phyloP scores from a whole-genome alignment of 129 eudicot genomes.

The Calendula officinalis region DNA sequence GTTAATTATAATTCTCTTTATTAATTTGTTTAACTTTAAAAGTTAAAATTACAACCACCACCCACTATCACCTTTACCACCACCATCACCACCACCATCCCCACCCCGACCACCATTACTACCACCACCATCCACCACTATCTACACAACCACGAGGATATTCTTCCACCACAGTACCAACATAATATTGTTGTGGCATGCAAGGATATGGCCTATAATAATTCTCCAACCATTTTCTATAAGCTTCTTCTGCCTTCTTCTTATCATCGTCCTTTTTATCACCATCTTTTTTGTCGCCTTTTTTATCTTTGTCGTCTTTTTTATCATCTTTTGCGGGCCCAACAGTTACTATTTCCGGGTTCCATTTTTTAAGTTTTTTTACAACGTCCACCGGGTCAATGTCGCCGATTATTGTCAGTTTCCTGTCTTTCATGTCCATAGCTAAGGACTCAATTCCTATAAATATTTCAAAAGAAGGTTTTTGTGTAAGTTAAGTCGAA shows the following conservation, averaged over 20 bases:
- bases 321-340: conserved; percentile 44
- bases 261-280: not conserved
- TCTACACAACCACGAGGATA: conserved; percentile 34
- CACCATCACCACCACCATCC: too few species aligned
- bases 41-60: too few species aligned
- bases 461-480: not conserved
- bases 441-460: conserved; percentile 41
- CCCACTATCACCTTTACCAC: too few species aligned
- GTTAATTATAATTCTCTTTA: too few species aligned
- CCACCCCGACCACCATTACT: too few species aligned
- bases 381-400: conserved; percentile 35
- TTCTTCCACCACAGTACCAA: conserved; percentile 16
- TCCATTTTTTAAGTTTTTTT: conserved; percentile 31
- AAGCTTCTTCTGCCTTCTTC: conserved; percentile 3
- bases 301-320: not conserved
- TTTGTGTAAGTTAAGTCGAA: not conserved
- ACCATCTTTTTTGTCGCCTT: not conserved
- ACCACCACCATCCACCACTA: too few species aligned
- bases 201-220: conserved; percentile 2
- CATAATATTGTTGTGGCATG: conserved; percentile 19
- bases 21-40: too few species aligned
- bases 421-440: conserved; percentile 42
- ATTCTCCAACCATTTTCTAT: not conserved
- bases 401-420: conserved; percentile 39
- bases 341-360: conserved; percentile 33